A percentile compares a stretch with the other conserved stretches of the same genome.
Conservation (phyloP, 176 grass and related monocot genomes). For the Ampelocalamus luodianensis region DNA sequence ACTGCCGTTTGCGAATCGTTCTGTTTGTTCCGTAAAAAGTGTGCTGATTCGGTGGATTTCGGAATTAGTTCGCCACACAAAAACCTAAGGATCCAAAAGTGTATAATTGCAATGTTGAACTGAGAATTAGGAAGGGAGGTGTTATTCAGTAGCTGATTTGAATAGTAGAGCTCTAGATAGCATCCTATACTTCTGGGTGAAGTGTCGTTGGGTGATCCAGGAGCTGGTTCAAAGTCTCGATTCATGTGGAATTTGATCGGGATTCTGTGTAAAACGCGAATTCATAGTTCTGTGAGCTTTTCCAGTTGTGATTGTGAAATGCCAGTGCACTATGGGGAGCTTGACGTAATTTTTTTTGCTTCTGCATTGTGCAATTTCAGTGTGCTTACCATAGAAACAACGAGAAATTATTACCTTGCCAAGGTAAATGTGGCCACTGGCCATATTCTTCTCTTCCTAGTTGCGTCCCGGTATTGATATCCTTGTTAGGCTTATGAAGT, state of each 20-base stretch:
- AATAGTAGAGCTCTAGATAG: background rate
- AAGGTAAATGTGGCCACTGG: constrained; percentile 41
- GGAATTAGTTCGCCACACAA: background rate
- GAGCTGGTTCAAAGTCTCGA: background rate
- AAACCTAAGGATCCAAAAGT: background rate
- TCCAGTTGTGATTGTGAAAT: background rate
- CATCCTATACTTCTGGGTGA: background rate
- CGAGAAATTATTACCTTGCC: constrained; percentile 42
- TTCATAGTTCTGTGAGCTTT: background rate
- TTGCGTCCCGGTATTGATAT: background rate
- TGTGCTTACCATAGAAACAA: constrained; percentile 34
- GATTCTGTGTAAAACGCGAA: background rate
- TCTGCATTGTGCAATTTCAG: constrained; percentile 58
- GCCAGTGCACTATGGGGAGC: background rate
- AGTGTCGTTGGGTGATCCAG: background rate
- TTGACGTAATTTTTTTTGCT: constrained; percentile 7
- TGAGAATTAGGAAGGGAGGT: background rate
- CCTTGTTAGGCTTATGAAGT: background rate
- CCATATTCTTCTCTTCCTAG: background rate
- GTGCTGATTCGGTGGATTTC: background rate
- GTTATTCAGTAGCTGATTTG: background rate
- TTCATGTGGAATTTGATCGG: background rate
- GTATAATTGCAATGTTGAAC: background rate
- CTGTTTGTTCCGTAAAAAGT: background rate
- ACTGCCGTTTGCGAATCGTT: background rate